Conservation (phyloP, 495 filamentous ascomycete species). For the Tuber indicum region DNA sequence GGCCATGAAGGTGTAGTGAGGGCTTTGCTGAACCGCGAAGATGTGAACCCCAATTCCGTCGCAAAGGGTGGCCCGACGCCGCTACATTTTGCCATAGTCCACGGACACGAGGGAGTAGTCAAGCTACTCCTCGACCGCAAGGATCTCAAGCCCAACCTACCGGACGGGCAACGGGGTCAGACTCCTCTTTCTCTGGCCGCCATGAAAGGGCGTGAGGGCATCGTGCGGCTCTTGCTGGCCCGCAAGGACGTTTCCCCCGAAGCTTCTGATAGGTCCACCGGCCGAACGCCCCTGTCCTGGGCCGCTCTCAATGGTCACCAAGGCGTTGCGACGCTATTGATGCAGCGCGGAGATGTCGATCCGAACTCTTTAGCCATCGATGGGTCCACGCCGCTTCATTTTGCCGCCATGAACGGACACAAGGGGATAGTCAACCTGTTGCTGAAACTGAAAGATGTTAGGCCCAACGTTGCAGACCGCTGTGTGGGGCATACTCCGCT, state of each 20-base stretch:
- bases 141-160: neutral
- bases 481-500: neutral
- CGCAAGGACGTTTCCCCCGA: neutral
- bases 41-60: constrained; percentile 55
- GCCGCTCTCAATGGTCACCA: neutral
- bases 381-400: constrained; percentile 89
- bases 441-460: constrained; percentile 52
- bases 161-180: neutral
- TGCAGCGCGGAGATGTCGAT: constrained; percentile 58
- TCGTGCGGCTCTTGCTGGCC: neutral
- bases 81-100: constrained; percentile 98
- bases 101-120: constrained; percentile 84
- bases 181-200: neutral
- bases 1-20: constrained; percentile 82
- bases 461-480: neutral
- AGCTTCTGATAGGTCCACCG: neutral
- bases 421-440: constrained; percentile 83
- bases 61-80: constrained; percentile 62
- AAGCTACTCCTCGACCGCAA: constrained; percentile 70
- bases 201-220: neutral
- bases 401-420: constrained; percentile 95
- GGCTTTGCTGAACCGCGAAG: constrained; percentile 70
- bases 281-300: neutral
- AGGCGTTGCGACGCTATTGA: neutral
- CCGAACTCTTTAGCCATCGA: constrained; percentile 11